Evolutionary conservation across 176 grass and related monocot genomes (phyloP).

Genomic region (maize (Zea mays)): Zm-B73-REFERENCE-NAM-5.0 NC_050101.1:158991501-158992000

Average conservation of each 20-base stretch:
- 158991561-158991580: slow-evolving; percentile 96
- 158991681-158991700: slow-evolving; percentile 83
- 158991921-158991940: background rate
- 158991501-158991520: slow-evolving; percentile 91
- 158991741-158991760: slow-evolving; percentile 70
- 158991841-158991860: background rate
- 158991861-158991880: too few relatives aligned
- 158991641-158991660: background rate
- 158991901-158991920: background rate
- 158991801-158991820: background rate
- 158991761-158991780: slow-evolving; percentile 12
- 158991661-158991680: slow-evolving; percentile 18
- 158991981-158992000: background rate
- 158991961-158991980: background rate
- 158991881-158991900: background rate
- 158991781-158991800: background rate
- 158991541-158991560: slow-evolving; percentile 97
- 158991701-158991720: slow-evolving; percentile 93
- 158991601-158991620: slow-evolving; percentile 17
- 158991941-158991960: background rate
- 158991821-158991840: background rate
- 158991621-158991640: background rate
- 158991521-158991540: slow-evolving; percentile 95
- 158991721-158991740: slow-evolving; percentile 94
- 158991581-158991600: slow-evolving; percentile 98